Percentiles rank a stretch among this genome's conserved stretches.
These are phyloP conservation scores for Tilletia setariae DNA, from an alignment of 1,284 basidiomycete species.

Conservation along the genomic window DNA sequence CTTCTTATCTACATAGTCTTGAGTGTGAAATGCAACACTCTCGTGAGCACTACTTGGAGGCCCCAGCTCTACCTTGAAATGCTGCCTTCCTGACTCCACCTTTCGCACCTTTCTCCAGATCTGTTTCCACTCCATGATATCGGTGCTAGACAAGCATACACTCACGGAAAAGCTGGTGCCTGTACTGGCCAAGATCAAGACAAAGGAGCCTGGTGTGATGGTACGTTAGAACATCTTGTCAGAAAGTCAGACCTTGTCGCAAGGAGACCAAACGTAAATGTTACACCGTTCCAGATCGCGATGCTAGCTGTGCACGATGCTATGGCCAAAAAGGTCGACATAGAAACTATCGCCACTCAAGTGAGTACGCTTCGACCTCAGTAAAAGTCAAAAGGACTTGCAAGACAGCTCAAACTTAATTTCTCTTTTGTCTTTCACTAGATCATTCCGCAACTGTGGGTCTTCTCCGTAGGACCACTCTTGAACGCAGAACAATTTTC, in stretches of 20 bases:
- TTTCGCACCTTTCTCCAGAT: conserved; percentile 48
- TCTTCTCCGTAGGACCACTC: conserved; percentile 56
- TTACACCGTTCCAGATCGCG: conserved; percentile 58
- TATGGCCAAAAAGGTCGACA: conserved; percentile 91
- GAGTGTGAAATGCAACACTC: conserved; percentile 76
- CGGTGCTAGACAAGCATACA: conserved; percentile 81
- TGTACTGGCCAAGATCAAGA: conserved; percentile 86
- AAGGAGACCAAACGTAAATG: no score
- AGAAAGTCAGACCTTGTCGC: no score
- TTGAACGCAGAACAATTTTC: conserved; percentile 84
- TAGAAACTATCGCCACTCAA: conserved; percentile 82
- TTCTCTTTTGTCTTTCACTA: conserved; percentile 6
- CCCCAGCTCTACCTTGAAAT: not conserved
- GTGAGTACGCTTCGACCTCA: conserved; percentile 83
- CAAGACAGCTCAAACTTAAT: conserved; percentile 67
- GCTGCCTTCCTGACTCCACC: not conserved
- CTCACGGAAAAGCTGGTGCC: conserved; percentile 94
- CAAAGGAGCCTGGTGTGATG: conserved; percentile 64
- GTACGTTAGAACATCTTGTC: conserved; percentile 19
- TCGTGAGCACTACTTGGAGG: conserved; percentile 53
- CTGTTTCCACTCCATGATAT: conserved; percentile 87
- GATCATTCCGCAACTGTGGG: conserved; percentile 50
- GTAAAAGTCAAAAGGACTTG: conserved; percentile 68
- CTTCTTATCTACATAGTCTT: conserved; percentile 25
- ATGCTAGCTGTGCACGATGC: conserved; percentile 91